These are phyloP conservation scores for Arctostaphylos glauca DNA, from an alignment of 148 eudicot species.

Conservation along the genomic window DNA sequence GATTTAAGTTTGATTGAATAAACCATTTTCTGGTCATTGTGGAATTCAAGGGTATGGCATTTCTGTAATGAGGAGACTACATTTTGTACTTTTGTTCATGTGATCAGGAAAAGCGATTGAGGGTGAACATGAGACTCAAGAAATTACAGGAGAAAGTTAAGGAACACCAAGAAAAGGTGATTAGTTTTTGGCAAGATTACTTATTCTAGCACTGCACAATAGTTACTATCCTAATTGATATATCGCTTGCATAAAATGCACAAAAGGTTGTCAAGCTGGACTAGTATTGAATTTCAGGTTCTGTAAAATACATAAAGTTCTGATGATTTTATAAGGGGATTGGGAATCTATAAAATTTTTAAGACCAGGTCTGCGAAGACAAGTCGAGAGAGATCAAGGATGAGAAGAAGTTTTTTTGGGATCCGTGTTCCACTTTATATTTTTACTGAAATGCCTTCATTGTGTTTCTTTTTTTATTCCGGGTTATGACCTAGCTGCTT, in stretches of 20 bases:
- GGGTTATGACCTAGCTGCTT: too few species aligned
- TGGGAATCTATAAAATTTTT: too few species aligned
- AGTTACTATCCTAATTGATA: neutral
- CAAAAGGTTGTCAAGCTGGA: neutral
- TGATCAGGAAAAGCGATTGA: conserved; percentile 58
- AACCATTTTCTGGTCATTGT: neutral
- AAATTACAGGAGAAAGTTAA: conserved; percentile 69
- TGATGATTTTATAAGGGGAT: too few species aligned
- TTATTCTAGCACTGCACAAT: neutral
- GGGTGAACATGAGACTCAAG: conserved; percentile 69
- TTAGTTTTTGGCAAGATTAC: conserved; percentile 1
- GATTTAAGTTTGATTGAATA: neutral
- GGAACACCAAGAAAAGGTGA: conserved; percentile 66
- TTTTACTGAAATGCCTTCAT: too few species aligned
- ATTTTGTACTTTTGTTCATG: conserved; percentile 2
- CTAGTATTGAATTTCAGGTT: neutral
- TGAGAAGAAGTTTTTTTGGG: too few species aligned
- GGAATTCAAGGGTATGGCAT: neutral
- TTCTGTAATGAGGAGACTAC: neutral
- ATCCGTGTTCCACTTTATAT: too few species aligned
- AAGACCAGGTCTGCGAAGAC: too few species aligned
- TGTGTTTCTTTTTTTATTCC: too few species aligned
- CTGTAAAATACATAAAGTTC: neutral
- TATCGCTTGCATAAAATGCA: neutral
- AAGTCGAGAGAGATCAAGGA: too few species aligned